Percentiles rank a stretch among this genome's conserved stretches.
These are phyloP conservation scores for Curvularia lunata DNA, from an alignment of 2,329 filamentous ascomycete species.

Conservation along the genomic window DNA sequence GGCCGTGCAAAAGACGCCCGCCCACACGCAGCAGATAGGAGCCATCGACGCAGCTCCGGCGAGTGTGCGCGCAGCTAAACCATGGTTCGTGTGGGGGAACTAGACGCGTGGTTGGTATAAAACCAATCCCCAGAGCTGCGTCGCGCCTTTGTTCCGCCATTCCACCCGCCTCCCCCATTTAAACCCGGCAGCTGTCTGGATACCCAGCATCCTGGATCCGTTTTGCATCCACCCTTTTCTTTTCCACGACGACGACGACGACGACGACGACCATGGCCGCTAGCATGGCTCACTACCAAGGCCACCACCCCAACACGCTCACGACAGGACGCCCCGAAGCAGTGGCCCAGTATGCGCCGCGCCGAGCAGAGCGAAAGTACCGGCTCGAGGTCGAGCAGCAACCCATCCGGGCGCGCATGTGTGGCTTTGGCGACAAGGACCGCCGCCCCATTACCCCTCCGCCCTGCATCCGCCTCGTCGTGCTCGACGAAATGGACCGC, in stretches of 20 bases:
- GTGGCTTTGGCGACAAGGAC: constrained; percentile 98
- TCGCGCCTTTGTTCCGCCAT: constrained; percentile 1
- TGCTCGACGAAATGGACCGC: constrained; percentile 78
- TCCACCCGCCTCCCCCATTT: not conserved
- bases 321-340: constrained; percentile 5
- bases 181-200: not conserved
- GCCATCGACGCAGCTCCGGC: no score
- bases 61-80: not conserved
- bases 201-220: not conserved
- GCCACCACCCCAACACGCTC: constrained; percentile 42
- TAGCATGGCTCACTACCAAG: constrained; percentile 39
- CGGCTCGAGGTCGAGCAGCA: constrained; percentile 86
- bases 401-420: constrained; percentile 93
- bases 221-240: not conserved
- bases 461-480: constrained; percentile 83
- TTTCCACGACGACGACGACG: not conserved
- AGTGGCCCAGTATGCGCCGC: not conserved
- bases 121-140: constrained; percentile 1
- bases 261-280: not conserved
- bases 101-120: constrained; percentile 4
- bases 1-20: no score
- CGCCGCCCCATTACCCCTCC: constrained; percentile 94
- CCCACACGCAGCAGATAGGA: no score
- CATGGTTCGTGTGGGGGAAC: not conserved
- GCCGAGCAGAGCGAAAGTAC: constrained; percentile 24